Base-by-base conservation (phyloP, 805 yeast species). In the Kluyveromyces aestuarii region DNA sequence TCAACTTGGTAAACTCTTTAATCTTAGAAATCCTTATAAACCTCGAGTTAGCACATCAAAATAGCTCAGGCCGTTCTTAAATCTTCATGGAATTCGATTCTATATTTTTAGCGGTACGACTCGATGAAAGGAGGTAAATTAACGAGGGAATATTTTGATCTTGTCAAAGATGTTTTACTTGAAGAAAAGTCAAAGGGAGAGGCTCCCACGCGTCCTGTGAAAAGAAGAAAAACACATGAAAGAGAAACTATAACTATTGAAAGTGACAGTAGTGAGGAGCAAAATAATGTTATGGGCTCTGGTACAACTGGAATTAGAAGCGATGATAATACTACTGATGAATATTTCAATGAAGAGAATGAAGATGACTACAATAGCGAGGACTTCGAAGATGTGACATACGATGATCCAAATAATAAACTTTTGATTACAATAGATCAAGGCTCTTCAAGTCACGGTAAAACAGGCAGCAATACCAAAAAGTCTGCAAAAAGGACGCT, bases 81-180 rank as follows among this genome's bases (percentile, higher is more conserved):
- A 3, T 4, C 25, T 21, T 21, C 25, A 21, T 21, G 25, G 25
- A 21, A 21, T 21, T 21, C 6, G 6, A 6, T 21, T 21, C 25
- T 3, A 21, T 21, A 21, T 21, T 21, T 21, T 21, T 21, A 21
- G 25, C 6, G 25, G 25, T 21, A 21, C 25, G 14, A 30, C 35
- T 41, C 17, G n/a, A 60, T 61, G 64, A 49, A 51, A 50, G 56
- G 54, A 42, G 48, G 41, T 21, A 47, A 57, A 36, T 49, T 63
- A 37, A 50, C 67, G 17, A 59, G 57, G 37, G 69, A 64, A 45
- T 59, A 64, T 46, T 64, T 64, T 50, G 60, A 63, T 6, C 47
- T 64, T 38, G 55, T 63, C 25, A 51, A 64, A 42, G 58, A 60
- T 35, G 65, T 59, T 19, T 54, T 64, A 5, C 48, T 49, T 16